phyloP scores from a whole-genome alignment of 164 flowering plant genomes.

The Aristolochia fimbriata region DNA sequence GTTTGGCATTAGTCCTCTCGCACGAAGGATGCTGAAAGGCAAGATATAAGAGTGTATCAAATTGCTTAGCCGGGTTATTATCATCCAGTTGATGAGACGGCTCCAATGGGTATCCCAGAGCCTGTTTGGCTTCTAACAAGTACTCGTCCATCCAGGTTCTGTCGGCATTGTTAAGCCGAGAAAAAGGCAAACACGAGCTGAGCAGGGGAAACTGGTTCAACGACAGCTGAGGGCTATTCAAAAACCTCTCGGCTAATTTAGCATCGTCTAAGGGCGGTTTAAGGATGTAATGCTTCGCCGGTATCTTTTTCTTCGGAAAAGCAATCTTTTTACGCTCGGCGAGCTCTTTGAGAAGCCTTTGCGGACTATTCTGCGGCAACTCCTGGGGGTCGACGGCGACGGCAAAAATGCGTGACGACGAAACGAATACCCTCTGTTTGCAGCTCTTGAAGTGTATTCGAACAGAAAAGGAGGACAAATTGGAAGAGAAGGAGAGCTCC shows the following conservation, averaged over 20 bases:
- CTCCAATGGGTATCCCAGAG: conserved; percentile 87
- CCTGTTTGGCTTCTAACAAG: conserved; percentile 68
- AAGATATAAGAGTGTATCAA: conserved; percentile 80
- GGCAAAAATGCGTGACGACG: conserved; percentile 24
- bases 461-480: too few relatives aligned
- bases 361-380: conserved; percentile 24
- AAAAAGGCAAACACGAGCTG: conserved; percentile 80
- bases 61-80: conserved; percentile 86
- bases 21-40: conserved; percentile 92
- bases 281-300: conserved; percentile 70
- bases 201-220: conserved; percentile 78
- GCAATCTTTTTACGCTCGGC: conserved; percentile 58
- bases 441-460: too few relatives aligned
- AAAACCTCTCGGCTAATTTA: conserved; percentile 61
- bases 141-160: conserved; percentile 51
- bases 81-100: conserved; percentile 54
- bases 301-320: conserved; percentile 61
- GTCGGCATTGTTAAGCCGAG: conserved; percentile 75
- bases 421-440: too few relatives aligned
- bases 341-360: conserved; percentile 83
- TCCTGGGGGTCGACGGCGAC: conserved; percentile 45
- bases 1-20: conserved; percentile 67
- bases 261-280: conserved; percentile 87
- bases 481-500: too few relatives aligned
- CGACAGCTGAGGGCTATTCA: conserved; percentile 87